These are phyloP conservation scores for Phlyctochytrium arcticum DNA, from an alignment of 192 early-diverging fungal species.

Conservation along the genomic window DNA sequence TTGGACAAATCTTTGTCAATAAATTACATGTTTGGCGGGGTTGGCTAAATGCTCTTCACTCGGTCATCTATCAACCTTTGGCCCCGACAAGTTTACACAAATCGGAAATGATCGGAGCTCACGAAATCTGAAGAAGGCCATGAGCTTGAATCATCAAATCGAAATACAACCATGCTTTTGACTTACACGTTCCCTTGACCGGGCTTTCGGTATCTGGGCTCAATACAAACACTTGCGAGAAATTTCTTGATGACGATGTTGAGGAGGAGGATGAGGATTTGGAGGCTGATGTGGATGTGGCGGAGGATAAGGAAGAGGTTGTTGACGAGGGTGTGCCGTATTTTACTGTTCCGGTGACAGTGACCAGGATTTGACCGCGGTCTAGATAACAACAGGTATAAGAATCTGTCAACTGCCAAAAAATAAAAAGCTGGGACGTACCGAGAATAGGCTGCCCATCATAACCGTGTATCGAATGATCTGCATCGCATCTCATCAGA, in stretches of 20 bases:
- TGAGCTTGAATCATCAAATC: background rate
- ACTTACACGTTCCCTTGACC: constrained; percentile 20
- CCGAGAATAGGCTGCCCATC: constrained; percentile 35
- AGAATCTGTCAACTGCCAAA: background rate
- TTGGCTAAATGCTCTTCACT: too few species aligned
- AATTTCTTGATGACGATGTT: constrained; percentile 20
- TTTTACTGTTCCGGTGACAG: constrained; percentile 28
- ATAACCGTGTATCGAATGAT: constrained; percentile 30
- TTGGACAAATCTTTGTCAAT: too few species aligned
- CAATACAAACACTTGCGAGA: constrained; percentile 37
- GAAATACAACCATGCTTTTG: background rate
- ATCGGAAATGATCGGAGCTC: constrained; percentile 23
- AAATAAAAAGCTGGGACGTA: constrained; percentile 1
- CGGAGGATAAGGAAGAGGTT: too few species aligned
- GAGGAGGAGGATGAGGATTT: too few species aligned
- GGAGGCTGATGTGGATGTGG: too few species aligned
- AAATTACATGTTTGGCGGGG: too few species aligned
- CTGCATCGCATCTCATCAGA: too few species aligned
- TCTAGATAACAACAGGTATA: background rate
- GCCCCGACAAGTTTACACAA: too few species aligned
- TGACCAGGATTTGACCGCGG: constrained; percentile 24
- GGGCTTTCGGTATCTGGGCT: constrained; percentile 18
- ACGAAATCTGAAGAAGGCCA: constrained; percentile 18
- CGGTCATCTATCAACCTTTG: too few species aligned
- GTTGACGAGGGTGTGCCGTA: too few species aligned